Base-by-base conservation (phyloP, 176 grass and related monocot species). In the Typha latifolia region DNA sequence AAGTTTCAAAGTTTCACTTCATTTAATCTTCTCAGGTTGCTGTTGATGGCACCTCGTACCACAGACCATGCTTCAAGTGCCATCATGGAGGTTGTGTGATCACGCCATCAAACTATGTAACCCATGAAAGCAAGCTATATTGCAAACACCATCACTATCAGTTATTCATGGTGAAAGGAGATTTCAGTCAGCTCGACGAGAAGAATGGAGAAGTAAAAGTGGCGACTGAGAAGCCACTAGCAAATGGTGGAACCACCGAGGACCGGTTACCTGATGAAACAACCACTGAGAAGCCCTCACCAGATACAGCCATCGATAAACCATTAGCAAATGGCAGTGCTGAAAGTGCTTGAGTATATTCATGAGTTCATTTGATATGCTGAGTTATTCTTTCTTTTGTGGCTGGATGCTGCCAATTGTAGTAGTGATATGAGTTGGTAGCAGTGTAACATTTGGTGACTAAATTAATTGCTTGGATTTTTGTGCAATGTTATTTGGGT, bases 121-220 rank as follows among this genome's bases (percentile, higher is more conserved):
- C 86, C 3, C 95, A 99, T 50, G 95, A 99, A 27, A 79, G 89
- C 62, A 90, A 84, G 74, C 86, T 99, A 76, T 94, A 99, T 64
- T 99, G 95, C 76, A 91, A 90, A 73, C 85, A 84, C 64, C 89
- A 97, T 29, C 88, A 97, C 73, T 81, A 86, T 82, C 95, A 99
- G 48, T 70, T 99, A 59, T 90, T 99, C 73, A 82, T 94, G 86
- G 84, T 81, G 59, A 99, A 90, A 68, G 94, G 95, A 69, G 87
- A 86, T 62, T 97, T 97, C 73, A 94, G 85, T 70, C 81, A 80
- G 64, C 86, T 91, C 49, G 78, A 89, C 51, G 86, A 95, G 21
- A 84, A 69, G 27, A 74, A 78, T 66, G 71, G 24, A 72, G 85
- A 78, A 61, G 61, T 65, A 32, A 81, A 81, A 69, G 67, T 62